Base-by-base conservation (phyloP, 2,329 filamentous ascomycete genomes). In the Colletotrichum graminicola region DNA sequence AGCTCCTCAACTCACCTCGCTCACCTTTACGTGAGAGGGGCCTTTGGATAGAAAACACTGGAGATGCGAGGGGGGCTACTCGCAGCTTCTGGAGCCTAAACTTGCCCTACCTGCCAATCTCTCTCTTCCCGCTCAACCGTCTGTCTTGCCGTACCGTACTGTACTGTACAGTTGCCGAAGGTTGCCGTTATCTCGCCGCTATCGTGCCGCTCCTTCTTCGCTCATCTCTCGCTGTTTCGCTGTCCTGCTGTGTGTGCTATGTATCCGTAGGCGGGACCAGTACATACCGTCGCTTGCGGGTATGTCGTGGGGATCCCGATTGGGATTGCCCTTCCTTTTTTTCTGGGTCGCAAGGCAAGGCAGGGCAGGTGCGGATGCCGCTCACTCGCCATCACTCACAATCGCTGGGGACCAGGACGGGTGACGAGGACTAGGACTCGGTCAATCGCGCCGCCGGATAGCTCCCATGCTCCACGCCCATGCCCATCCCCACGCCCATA, bases 181-280 rank as follows among this genome's bases (percentile, higher is more conserved):
- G 68, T 26, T 39, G 54, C 60, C 52, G 52, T 39, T 39, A 39
- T 54, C 62, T 26, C 32, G 54, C 60, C 52, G 52, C 45, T 39
- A 39, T 54, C 62, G 36, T 45, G 54, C 66, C 65, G 68, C 65
- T 60, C 65, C 64, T 69, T 72, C 65, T 45, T 72, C 65, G 68
- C 57, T 63, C 39, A 21, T 63, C 36, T 51, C 59, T 63, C 68
- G 69, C 65, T 64, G 47, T 69, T 69, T 41, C 45, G 39, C 45
- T 23, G 45, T 47, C 7, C 3, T 18, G 14, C 39, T 16, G 36
- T 39, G 12, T 16, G 36, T 39, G 12, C 36, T 39, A 4, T 14
- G 5, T 39, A 39, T 3, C 36, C 1, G 56, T 67, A 39, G 68
- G 36, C 52, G 52, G 11, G 47, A 59, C 64, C 59, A 68, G 5